phyloP scores from a whole-genome alignment of 202 grass and related monocot genomes.

The Elaeis oleifera region DNA sequence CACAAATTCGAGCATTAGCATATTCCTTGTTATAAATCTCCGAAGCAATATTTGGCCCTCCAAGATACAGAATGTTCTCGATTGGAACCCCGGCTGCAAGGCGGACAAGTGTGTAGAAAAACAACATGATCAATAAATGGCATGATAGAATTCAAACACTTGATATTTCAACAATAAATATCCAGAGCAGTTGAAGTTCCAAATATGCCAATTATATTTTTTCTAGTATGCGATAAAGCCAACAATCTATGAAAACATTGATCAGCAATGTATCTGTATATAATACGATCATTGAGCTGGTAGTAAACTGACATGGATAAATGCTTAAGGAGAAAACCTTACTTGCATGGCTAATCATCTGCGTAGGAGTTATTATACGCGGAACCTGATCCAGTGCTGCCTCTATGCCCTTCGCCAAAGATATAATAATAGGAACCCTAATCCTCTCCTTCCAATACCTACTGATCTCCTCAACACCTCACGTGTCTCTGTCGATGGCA shows the following conservation, averaged over 20 bases:
- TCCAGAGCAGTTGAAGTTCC: no score
- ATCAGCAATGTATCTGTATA: no score
- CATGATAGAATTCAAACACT: no score
- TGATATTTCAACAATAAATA: no score
- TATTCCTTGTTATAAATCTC: constrained; percentile 99
- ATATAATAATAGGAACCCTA: constrained; percentile 57
- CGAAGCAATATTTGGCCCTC: constrained; percentile 94
- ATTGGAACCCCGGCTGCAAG: constrained; percentile 69
- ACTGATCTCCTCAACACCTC: constrained; percentile 74
- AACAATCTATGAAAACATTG: no score
- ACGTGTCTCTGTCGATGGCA: constrained; percentile 82
- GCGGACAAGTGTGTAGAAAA: constrained; percentile 17
- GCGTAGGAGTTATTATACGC: constrained; percentile 85
- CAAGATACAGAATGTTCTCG: constrained; percentile 97
- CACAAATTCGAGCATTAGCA: constrained; percentile 89
- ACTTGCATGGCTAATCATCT: constrained; percentile 97
- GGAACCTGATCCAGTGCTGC: constrained; percentile 72
- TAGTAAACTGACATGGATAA: neutral
- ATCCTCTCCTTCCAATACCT: constrained; percentile 96
- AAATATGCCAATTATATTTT: no score
- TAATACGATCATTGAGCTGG: neutral
- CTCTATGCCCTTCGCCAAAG: constrained; percentile 93
- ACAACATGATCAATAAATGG: neutral
- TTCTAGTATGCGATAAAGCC: no score
- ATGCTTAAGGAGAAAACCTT: constrained; percentile 14